These are phyloP conservation scores for Clitoria ternatea DNA, from an alignment of 306 rosid species.

Conservation along the genomic window DNA sequence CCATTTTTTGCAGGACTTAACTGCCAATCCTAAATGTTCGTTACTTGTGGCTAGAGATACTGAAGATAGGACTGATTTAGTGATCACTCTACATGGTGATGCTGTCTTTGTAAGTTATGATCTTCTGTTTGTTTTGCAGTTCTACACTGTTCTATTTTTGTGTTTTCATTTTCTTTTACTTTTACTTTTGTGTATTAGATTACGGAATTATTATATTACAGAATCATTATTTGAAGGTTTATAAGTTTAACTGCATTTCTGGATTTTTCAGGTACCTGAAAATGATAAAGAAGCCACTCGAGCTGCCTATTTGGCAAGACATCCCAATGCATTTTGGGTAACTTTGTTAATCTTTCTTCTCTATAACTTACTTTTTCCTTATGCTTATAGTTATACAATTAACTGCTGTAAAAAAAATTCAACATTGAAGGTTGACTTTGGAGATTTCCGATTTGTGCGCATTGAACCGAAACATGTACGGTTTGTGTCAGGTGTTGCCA, in stretches of 20 bases:
- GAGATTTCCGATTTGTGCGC: constrained; percentile 87
- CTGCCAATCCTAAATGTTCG: constrained; percentile 75
- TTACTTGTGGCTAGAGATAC: constrained; percentile 88
- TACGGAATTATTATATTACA: constrained; percentile 10
- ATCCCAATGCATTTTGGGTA: constrained; percentile 97
- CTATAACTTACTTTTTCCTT: background rate
- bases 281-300: constrained; percentile 60
- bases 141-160: background rate
- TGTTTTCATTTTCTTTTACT: constrained; percentile 14
- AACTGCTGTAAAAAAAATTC: constrained; percentile 18
- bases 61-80: constrained; percentile 87
- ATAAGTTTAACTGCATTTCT: constrained; percentile 18
- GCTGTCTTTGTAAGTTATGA: constrained; percentile 65
- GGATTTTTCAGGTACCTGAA: constrained; percentile 58
- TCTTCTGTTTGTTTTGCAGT: constrained; percentile 17
- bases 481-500: constrained; percentile 89
- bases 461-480: constrained; percentile 73
- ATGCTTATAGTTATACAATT: constrained; percentile 6
- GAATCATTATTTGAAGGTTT: constrained; percentile 3
- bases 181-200: background rate
- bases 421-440: constrained; percentile 88
- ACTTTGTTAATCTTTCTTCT: constrained; percentile 29
- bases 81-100: constrained; percentile 83
- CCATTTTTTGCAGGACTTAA: constrained; percentile 53
- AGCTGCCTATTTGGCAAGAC: constrained; percentile 78